Percentiles rank a stretch among this genome's conserved stretches.
These are phyloP conservation scores for Chimonanthus praecox DNA, from an alignment of 164 flowering plant genomes.

Conservation along the genomic window DNA sequence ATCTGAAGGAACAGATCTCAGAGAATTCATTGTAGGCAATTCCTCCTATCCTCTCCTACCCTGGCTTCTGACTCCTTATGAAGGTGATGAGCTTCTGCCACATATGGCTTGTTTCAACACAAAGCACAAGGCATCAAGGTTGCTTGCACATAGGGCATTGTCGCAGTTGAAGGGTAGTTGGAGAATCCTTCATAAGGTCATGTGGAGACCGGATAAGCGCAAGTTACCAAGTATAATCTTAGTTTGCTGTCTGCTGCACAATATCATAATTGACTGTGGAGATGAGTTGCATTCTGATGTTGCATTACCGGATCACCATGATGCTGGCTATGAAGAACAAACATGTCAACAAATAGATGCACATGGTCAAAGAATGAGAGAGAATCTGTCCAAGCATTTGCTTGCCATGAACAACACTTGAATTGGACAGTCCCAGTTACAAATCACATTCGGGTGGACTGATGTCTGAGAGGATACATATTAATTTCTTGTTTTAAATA, in stretches of 20 bases:
- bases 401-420: neutral
- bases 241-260: conserved; percentile 91
- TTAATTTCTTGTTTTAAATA: neutral
- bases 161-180: conserved; percentile 77
- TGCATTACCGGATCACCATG: conserved; percentile 67
- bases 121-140: conserved; percentile 45
- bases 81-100: conserved; percentile 21
- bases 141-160: conserved; percentile 59
- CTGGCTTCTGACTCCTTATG: conserved; percentile 82
- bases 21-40: conserved; percentile 79
- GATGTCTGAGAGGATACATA: neutral
- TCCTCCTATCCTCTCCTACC: conserved; percentile 70
- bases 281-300: conserved; percentile 54
- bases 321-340: conserved; percentile 55
- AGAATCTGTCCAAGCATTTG: conserved; percentile 36
- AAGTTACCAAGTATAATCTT: conserved; percentile 85
- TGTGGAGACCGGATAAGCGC: conserved; percentile 96
- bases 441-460: neutral
- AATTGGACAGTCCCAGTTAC: neutral
- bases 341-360: conserved; percentile 49
- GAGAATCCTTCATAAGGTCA: conserved; percentile 90
- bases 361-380: conserved; percentile 39
- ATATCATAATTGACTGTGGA: conserved; percentile 68
- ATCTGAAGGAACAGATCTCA: conserved; percentile 37
- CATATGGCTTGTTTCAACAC: conserved; percentile 37